These are phyloP conservation scores for Diplogelasinospora grovesii DNA, from an alignment of 495 filamentous ascomycete genomes.

Conservation along the genomic window DNA sequence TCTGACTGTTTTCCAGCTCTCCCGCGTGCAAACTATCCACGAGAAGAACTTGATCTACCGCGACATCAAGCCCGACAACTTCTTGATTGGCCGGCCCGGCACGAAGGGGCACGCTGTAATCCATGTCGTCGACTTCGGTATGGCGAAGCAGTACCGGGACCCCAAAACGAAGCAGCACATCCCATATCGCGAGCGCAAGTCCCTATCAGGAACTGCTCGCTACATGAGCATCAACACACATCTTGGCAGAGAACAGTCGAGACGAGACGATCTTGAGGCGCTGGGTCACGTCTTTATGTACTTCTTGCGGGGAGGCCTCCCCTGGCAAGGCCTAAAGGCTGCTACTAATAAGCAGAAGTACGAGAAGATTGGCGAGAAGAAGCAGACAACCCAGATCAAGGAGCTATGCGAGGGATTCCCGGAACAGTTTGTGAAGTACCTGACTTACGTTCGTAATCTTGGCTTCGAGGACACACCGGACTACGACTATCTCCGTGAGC, in stretches of 20 bases:
- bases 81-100: slow-evolving; percentile 89
- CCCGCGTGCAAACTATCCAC: slow-evolving; percentile 97
- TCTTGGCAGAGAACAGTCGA: slow-evolving; percentile 90
- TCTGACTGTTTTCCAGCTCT: slow-evolving; percentile 49
- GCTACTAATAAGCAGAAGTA: slow-evolving; percentile 99
- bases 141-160: slow-evolving; percentile 99
- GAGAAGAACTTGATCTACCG: slow-evolving; percentile 99
- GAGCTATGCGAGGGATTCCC: slow-evolving; percentile 96
- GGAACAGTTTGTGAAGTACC: slow-evolving; percentile 96
- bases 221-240: slow-evolving; percentile 99
- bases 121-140: slow-evolving; percentile 98
- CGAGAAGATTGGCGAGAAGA: slow-evolving; percentile 99
- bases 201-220: slow-evolving; percentile 89
- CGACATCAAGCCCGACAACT: slow-evolving; percentile 99
- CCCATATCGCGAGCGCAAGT: slow-evolving; percentile 96
- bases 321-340: slow-evolving; percentile 98
- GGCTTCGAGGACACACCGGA: slow-evolving; percentile 98
- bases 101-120: slow-evolving; percentile 96
- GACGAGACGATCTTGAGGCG: slow-evolving; percentile 93
- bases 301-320: slow-evolving; percentile 90
- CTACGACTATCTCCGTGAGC: slow-evolving; percentile 94
- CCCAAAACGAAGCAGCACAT: slow-evolving; percentile 99
- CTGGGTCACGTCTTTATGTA: slow-evolving; percentile 99
- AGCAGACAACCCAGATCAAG: slow-evolving; percentile 94
- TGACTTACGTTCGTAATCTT: slow-evolving; percentile 94